These are phyloP conservation scores for Cordia subcordata DNA, from an alignment of 257 asterid genomes.

Conservation along the genomic window DNA sequence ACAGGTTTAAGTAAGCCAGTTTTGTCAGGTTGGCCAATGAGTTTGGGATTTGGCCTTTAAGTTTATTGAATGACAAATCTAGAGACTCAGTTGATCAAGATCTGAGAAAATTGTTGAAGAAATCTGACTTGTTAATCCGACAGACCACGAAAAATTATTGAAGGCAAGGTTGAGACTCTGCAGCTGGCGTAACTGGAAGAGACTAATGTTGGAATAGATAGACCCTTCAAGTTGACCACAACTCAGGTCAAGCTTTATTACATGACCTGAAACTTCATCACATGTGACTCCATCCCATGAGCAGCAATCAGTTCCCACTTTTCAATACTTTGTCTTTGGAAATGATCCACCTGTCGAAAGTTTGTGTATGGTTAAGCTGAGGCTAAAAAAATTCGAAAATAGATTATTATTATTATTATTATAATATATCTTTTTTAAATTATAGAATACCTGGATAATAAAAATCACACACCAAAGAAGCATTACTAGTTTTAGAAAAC, in stretches of 20 bases:
- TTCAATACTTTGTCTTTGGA: conserved; percentile 7
- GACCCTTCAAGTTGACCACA: not conserved
- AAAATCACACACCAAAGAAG: not conserved
- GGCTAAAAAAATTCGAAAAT: not conserved
- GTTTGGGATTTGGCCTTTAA: not conserved
- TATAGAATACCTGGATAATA: too few species aligned
- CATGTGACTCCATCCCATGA: conserved; percentile 10
- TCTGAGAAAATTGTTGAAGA: too few species aligned
- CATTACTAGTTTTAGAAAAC: too few species aligned
- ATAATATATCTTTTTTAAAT: not conserved
- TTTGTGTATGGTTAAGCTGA: too few species aligned
- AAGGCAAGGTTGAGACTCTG: conserved; percentile 4
- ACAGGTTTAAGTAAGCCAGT: not conserved
- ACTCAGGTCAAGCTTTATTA: conserved; percentile 1
- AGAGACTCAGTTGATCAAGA: not conserved
- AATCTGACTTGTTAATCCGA: too few species aligned
- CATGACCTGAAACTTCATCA: conserved; percentile 2
- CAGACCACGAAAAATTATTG: not conserved
- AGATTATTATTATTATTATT: too few species aligned
- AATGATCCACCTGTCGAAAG: not conserved
- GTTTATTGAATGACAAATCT: not conserved
- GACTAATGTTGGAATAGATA: not conserved
- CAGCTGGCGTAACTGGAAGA: conserved; percentile 1
- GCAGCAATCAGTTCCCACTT: conserved; percentile 1
- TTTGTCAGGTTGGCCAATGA: not conserved